phyloP scores from a whole-genome alignment of 345 rosid species.

The Odontarrhena argentea region DNA sequence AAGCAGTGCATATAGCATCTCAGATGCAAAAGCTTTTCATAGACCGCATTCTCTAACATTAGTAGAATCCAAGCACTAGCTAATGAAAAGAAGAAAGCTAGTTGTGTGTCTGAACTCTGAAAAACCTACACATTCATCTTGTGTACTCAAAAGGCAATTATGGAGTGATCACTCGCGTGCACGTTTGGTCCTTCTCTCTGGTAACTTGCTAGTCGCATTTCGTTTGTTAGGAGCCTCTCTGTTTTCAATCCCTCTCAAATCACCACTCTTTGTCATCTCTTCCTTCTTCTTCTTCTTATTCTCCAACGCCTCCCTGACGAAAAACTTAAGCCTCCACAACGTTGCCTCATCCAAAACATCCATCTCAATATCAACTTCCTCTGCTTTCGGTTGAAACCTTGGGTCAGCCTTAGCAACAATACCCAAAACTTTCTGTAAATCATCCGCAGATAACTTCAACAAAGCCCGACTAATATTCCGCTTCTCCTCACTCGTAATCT shows the following conservation, averaged over 20 bases:
- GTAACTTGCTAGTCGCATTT: slow-evolving; percentile 25
- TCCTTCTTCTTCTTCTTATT: slow-evolving; percentile 30
- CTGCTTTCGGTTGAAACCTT: slow-evolving; percentile 60
- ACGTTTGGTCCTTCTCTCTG: slow-evolving; percentile 31
- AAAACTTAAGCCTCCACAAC: slow-evolving; percentile 81
- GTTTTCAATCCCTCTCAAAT: slow-evolving; percentile 1
- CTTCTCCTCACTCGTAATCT: slow-evolving; percentile 72
- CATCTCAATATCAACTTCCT: slow-evolving; percentile 77
- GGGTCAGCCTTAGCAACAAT: slow-evolving; percentile 80
- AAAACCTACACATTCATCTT: too few relatives aligned
- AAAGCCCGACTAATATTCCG: slow-evolving; percentile 64
- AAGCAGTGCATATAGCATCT: too few relatives aligned
- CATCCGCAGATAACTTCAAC: slow-evolving; percentile 62
- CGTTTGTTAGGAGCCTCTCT: slow-evolving; percentile 33
- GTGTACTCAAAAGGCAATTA: too few relatives aligned
- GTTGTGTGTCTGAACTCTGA: too few relatives aligned
- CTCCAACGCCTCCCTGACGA: slow-evolving; percentile 74
- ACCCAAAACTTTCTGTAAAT: slow-evolving; percentile 70
- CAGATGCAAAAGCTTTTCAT: too few relatives aligned
- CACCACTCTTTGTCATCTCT: slow-evolving; percentile 15
- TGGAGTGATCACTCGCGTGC: neutral
- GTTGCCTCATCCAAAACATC: slow-evolving; percentile 87
- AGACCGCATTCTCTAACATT: too few relatives aligned
- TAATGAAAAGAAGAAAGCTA: too few relatives aligned
- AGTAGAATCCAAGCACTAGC: too few relatives aligned